Conservation (phyloP, 331 rosid genomes). For the Quercus lobata region DNA sequence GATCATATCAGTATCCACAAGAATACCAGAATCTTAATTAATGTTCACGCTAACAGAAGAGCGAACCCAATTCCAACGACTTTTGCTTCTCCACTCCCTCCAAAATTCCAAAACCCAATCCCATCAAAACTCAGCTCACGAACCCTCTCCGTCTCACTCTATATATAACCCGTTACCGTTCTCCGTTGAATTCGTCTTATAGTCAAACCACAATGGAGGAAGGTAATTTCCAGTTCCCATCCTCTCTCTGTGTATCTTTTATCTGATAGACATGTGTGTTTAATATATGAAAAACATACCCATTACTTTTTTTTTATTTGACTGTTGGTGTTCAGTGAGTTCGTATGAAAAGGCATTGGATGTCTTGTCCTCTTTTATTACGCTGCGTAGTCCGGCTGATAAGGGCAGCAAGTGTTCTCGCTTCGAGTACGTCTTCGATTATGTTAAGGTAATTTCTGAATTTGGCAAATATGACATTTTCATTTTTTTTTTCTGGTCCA, state of each 20-base stretch:
- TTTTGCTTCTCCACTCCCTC: too few relatives aligned
- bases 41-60: too few relatives aligned
- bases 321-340: conserved; percentile 14
- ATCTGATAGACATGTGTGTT: too few relatives aligned
- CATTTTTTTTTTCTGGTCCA: neutral
- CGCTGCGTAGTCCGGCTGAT: conserved; percentile 75
- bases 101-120: neutral
- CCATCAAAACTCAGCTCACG: neutral
- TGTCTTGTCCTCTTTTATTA: conserved; percentile 77
- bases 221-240: conserved; percentile 8
- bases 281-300: neutral
- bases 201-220: conserved; percentile 30
- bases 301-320: neutral
- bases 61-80: too few relatives aligned
- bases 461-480: conserved; percentile 1
- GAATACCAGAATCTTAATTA: too few relatives aligned
- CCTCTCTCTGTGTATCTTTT: too few relatives aligned
- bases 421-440: conserved; percentile 56
- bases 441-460: conserved; percentile 52
- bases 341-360: conserved; percentile 80
- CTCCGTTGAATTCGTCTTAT: conserved; percentile 6
- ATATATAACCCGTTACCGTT: neutral
- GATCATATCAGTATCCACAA: too few relatives aligned
- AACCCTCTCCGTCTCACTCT: neutral
- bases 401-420: conserved; percentile 65